Conservation (phyloP, 2,329 filamentous ascomycete species). For the Blastomyces emzantsi region DNA sequence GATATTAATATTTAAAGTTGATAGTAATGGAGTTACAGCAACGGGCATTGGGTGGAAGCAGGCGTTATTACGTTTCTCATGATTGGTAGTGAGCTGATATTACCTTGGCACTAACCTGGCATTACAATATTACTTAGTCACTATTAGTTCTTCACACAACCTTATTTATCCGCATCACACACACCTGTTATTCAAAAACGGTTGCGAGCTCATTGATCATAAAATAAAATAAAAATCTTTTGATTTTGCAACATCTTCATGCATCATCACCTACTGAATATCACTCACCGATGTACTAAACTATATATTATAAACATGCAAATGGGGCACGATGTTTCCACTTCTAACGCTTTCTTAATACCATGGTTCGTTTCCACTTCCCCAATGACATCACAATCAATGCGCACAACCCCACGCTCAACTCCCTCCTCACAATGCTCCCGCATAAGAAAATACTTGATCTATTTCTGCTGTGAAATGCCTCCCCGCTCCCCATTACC, state of each 20-base stretch:
- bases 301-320: neutral
- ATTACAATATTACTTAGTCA: too few relatives aligned
- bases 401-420: neutral
- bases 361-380: too few relatives aligned
- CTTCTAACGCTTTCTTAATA: neutral
- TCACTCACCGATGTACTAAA: neutral
- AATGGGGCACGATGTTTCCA: neutral
- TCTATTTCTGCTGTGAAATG: neutral
- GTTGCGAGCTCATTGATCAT: neutral
- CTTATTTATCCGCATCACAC: too few relatives aligned
- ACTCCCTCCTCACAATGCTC: neutral
- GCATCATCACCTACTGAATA: neutral
- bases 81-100: too few relatives aligned
- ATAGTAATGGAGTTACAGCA: too few relatives aligned
- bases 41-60: too few relatives aligned
- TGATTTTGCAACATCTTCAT: neutral
- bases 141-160: too few relatives aligned
- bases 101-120: too few relatives aligned
- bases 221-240: neutral
- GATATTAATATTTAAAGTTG: too few relatives aligned
- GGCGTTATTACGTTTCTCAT: too few relatives aligned
- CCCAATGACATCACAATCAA: neutral
- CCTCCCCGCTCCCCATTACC: neutral
- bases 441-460: neutral
- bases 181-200: neutral